Evolutionary conservation across 192 early-diverging fungal genomes (phyloP), one percentile per base, ranked within the genome.

Genomic region (Lunasporangiospora selenospora): DNA sequence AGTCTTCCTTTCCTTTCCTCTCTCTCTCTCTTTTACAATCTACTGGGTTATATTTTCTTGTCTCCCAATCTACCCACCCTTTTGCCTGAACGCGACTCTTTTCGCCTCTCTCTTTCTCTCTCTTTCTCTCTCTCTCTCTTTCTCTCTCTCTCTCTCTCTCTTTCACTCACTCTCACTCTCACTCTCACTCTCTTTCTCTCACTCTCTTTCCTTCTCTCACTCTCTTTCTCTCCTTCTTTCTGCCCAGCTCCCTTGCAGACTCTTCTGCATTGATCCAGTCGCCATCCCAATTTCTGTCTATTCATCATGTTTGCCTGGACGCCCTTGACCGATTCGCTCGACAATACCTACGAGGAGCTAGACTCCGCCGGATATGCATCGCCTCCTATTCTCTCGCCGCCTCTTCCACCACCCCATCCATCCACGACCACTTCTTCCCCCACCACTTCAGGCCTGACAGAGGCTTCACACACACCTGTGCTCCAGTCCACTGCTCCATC

Each of bases 301-400:
- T 6, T 24, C 19, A 24, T 51, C 43, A 73, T 73, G 69, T 73
- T 73, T 37, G 53, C 18, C 43, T 73, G 69, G 69, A 47, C 60
- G n/a, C 54, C 47, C 24, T 58, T 73, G 23, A 54, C 69, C 23
- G 69, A 73, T 40, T 45, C 60, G 26, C 59, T 73, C 50, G 69
- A 73, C 49, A 62, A 57, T n/a, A 73, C 57, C 61, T 73, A 63
- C 47, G 69, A 73, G 13, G 60, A 63, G n/a, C 34, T 52, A 36
- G 69, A 73, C 40, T 48, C 66, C 7, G 24, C 51, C 3, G 49
- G 21, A 11, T 15, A 44, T 24, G 44, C 67, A 11, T 61, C 58
- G 16, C 45, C 58, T 19, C 27, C 58, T 6, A n/a, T n/a, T n/a
- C n/a, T n/a, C n/a, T n/a, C n/a, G n/a, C 32, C 48, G 15, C 32